A percentile compares a stretch with the other conserved stretches of the same genome.
phyloP scores from a whole-genome alignment of 768 basidiomycete genomes.

The Suillus brevipes region DNA sequence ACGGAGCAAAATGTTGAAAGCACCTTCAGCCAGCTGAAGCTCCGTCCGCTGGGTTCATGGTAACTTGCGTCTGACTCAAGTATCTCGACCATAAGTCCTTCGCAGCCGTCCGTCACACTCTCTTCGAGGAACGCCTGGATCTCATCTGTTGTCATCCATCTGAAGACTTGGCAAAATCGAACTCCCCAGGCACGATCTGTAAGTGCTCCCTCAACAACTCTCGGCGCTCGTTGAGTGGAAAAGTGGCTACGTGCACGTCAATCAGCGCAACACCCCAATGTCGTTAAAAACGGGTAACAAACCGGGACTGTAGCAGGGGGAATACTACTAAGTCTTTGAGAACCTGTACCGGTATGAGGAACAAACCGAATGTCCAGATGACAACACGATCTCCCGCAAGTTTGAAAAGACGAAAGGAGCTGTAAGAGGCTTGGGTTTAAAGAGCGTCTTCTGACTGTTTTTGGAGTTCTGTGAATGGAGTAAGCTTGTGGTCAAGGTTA shows the following conservation, averaged over 20 bases:
- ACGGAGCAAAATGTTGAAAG: background rate
- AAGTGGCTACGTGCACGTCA: slow-evolving; percentile 62
- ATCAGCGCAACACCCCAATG: slow-evolving; percentile 6
- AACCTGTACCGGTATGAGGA: background rate
- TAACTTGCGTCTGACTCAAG: slow-evolving; percentile 86
- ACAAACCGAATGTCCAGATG: slow-evolving; percentile 77
- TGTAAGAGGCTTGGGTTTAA: slow-evolving; percentile 91
- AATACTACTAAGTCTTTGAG: slow-evolving; percentile 10
- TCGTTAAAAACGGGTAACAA: too few relatives aligned
- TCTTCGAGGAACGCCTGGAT: slow-evolving; percentile 94
- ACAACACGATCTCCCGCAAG: slow-evolving; percentile 86
- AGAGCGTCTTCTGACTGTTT: slow-evolving; percentile 88
- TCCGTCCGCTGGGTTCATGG: slow-evolving; percentile 93
- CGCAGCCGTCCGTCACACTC: slow-evolving; percentile 97
- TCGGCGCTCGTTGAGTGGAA: slow-evolving; percentile 76
- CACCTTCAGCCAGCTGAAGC: slow-evolving; percentile 98
- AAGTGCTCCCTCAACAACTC: slow-evolving; percentile 79
- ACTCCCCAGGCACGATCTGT: slow-evolving; percentile 80
- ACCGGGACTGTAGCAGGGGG: slow-evolving; percentile 66
- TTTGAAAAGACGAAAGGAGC: slow-evolving; percentile 88
- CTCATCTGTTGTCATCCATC: slow-evolving; percentile 87
- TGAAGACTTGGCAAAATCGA: slow-evolving; percentile 88
- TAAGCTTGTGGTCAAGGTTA: slow-evolving; percentile 1
- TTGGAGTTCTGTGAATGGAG: slow-evolving; percentile 73
- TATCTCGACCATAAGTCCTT: slow-evolving; percentile 99